Percentiles rank a stretch among this genome's conserved stretches.
Conservation (phyloP, 192 early-diverging fungal genomes). For the Spinellus fusiger region DNA sequence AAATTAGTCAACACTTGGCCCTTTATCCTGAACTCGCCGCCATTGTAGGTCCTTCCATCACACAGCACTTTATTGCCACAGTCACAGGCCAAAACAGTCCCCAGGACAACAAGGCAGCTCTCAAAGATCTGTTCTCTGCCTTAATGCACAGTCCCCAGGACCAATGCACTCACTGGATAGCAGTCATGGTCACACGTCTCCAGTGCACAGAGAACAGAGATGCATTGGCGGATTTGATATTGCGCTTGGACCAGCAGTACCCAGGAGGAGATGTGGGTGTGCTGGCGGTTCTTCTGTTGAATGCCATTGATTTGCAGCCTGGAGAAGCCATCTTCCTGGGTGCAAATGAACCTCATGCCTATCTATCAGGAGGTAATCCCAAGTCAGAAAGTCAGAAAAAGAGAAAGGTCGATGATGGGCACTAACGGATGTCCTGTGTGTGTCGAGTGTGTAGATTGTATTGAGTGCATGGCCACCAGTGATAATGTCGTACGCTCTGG, state of each 20-base stretch:
- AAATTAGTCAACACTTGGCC: conserved; percentile 62
- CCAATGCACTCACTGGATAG: conserved; percentile 47
- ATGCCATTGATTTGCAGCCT: conserved; percentile 72
- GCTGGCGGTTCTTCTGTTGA: conserved; percentile 85
- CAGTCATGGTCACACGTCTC: conserved; percentile 48
- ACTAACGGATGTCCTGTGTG: conserved; percentile 61
- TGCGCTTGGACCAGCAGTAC: conserved; percentile 74
- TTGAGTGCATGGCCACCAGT: conserved; percentile 97
- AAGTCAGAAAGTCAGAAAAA: too few relatives aligned
- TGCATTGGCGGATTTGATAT: conserved; percentile 57
- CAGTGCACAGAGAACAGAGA: conserved; percentile 10
- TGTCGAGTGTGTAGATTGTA: conserved; percentile 94
- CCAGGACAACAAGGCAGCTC: conserved; percentile 33
- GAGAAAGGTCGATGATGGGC: too few relatives aligned
- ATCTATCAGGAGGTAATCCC: conserved; percentile 74
- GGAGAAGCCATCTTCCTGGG: conserved; percentile 94
- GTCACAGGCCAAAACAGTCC: conserved; percentile 36
- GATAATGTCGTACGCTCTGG: conserved; percentile 98
- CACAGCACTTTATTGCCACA: conserved; percentile 37
- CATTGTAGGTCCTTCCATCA: conserved; percentile 53
- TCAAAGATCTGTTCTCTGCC: conserved; percentile 50
- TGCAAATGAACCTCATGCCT: conserved; percentile 96
- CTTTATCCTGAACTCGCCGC: conserved; percentile 75
- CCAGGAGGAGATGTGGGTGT: conserved; percentile 83
- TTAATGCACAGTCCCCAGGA: conserved; percentile 51